phyloP scores from a whole-genome alignment of 108 stramenopile species.

The Pelagomonas calceolata region DNA sequence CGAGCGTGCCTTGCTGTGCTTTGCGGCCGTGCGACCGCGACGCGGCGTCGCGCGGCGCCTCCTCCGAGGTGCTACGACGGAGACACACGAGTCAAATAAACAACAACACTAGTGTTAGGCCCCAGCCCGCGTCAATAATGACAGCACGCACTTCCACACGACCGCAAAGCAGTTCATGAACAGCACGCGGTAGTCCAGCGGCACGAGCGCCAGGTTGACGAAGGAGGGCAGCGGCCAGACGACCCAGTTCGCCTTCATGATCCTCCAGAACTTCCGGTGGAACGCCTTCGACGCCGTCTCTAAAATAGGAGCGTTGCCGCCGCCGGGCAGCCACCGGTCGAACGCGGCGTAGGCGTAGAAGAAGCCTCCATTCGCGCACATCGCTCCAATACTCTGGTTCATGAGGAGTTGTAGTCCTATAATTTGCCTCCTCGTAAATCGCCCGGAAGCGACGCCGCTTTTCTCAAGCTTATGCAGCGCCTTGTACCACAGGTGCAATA shows the following conservation, averaged over 20 bases:
- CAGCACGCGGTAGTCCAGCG: not conserved
- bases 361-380: not conserved
- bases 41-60: too few species aligned
- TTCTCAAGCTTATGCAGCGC: not conserved
- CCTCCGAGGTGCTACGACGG: too few species aligned
- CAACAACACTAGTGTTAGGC: too few species aligned
- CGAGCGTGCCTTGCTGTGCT: too few species aligned
- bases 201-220: not conserved
- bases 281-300: too few species aligned
- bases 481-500: not conserved
- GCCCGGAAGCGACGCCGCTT: not conserved
- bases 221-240: not conserved
- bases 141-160: not conserved
- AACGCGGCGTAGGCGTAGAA: not conserved
- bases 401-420: not conserved
- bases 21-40: too few species aligned
- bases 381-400: not conserved
- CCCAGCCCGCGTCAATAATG: not conserved
- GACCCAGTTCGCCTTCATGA: not conserved
- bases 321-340: not conserved
- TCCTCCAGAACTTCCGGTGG: not conserved
- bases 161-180: not conserved
- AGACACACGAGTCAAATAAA: too few species aligned
- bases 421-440: not conserved
- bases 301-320: too few species aligned